Base-by-base conservation (phyloP, 352 stramenopile genomes). In the Pythium aquatile region DNA sequence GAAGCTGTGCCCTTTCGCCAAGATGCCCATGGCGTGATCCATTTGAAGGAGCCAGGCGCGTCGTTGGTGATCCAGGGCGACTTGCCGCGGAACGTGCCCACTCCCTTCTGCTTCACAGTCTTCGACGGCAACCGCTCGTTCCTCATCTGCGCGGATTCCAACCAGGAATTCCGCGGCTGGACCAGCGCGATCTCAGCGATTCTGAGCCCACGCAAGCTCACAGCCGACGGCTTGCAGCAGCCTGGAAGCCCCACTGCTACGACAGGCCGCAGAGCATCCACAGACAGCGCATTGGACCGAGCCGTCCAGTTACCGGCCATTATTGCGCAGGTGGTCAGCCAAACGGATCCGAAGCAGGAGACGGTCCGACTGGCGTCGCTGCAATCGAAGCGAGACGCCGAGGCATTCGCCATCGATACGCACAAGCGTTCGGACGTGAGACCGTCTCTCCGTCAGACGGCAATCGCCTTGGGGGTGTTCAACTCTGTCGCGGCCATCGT, bases 61-160 rank as follows among this genome's bases (percentile, higher is more conserved):
- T 78, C 80, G 39, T 66, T 93, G 6, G 80, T 90, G 40, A 85
- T 92, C 47, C 85, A 90, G 61, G 83, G 83, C 42, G 81, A 89
- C 64, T 52, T 92, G 44, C 81, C 85, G 16, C 61, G 70, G 9
- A 78, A 81, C 44, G 84, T 87, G n/a, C 85, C 85, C 9, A 90
- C 81, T 13, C 85, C 85, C 11, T 94, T 91, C 69, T 94, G 85
- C 65, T 94, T 94, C 64, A 88, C 77, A 9, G 69, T 91, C 28
- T 63, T 74, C 4, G 69, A 69, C 9, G 67, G 72, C n/a, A 70
- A 68, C 30, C 68, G 61, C 29, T 67, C 81, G 20, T 63, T 91
- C 47, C 71, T 82, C 17, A 71, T 92, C 10, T 93, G 85, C 53
- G 83, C 83, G 1, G 81, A 93, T 52, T 78, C 82, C 7, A 86